Evolutionary conservation across 306 rosid genomes (phyloP).

Genomic region (Lithocarpus polystachyus): DNA sequence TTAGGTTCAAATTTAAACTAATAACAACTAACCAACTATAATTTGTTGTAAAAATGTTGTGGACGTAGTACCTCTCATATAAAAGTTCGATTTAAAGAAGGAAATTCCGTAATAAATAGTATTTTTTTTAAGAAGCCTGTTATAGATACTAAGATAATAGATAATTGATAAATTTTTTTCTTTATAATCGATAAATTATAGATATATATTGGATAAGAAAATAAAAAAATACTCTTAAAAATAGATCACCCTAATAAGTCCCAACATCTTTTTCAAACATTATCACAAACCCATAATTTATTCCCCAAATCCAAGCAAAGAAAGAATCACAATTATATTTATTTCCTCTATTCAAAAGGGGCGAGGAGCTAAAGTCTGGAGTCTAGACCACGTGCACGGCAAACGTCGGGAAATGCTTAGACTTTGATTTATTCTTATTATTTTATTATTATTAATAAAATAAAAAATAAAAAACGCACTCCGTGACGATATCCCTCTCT

Average conservation of each 20-base stretch:
- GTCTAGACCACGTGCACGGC: slow-evolving; percentile 9
- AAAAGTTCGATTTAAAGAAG: too few species aligned
- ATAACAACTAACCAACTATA: too few species aligned
- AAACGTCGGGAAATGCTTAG: not conserved
- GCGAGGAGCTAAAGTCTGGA: too few species aligned
- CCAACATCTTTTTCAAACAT: not conserved
- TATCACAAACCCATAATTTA: not conserved
- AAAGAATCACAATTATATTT: not conserved
- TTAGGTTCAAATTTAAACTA: too few species aligned
- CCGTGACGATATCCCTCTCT: not conserved
- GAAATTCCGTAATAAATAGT: too few species aligned
- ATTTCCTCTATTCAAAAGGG: not conserved
- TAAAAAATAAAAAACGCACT: not conserved
- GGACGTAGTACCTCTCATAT: too few species aligned
- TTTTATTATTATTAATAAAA: too few species aligned
- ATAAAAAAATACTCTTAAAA: not conserved
- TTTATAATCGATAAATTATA: too few species aligned
- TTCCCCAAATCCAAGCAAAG: not conserved
- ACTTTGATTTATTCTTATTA: not conserved
- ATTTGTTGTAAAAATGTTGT: too few species aligned
- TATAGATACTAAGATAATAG: too few species aligned
- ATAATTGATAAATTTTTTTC: too few species aligned
- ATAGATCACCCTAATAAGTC: not conserved
- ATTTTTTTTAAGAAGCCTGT: too few species aligned
- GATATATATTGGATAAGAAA: not conserved